Evolutionary conservation across 2,329 filamentous ascomycete genomes (phyloP).

Genomic region (Neofusicoccum kwambonambiense): DNA sequence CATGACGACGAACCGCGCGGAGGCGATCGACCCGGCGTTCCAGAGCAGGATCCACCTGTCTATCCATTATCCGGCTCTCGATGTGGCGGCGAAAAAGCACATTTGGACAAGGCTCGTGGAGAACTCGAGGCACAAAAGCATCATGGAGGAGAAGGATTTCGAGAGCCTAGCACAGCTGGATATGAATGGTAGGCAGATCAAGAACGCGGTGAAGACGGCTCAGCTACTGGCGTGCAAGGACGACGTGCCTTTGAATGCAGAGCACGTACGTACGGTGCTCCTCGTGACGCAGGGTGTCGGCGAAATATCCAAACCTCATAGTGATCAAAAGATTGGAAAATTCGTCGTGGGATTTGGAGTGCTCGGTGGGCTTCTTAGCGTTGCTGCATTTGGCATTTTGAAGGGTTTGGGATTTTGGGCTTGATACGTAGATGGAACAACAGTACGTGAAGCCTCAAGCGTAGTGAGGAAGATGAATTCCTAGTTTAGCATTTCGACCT

Average conservation of each 20-base stretch:
- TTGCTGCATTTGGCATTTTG: no score
- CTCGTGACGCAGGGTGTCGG: neutral
- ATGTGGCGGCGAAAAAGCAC: neutral
- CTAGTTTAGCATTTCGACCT: no score
- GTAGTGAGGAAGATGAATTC: no score
- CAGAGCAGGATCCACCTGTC: conserved; percentile 23
- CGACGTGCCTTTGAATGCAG: neutral
- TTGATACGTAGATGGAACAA: no score
- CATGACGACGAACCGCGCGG: conserved; percentile 27
- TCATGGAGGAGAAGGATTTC: neutral
- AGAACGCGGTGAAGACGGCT: neutral
- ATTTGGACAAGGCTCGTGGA: neutral
- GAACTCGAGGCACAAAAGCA: neutral
- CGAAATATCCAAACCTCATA: no score
- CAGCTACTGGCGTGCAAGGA: neutral
- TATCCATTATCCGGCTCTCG: conserved; percentile 16
- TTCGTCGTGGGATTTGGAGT: no score
- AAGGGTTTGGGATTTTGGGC: no score
- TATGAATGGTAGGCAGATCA: neutral
- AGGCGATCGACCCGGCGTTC: conserved; percentile 25
- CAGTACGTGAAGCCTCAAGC: no score
- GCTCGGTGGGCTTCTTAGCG: no score
- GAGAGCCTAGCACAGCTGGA: neutral
- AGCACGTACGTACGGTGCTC: neutral
- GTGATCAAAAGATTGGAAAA: no score